phyloP scores from a whole-genome alignment of 1,139 yeast genomes.

The Sugiyamaella grinbergsii region DNA sequence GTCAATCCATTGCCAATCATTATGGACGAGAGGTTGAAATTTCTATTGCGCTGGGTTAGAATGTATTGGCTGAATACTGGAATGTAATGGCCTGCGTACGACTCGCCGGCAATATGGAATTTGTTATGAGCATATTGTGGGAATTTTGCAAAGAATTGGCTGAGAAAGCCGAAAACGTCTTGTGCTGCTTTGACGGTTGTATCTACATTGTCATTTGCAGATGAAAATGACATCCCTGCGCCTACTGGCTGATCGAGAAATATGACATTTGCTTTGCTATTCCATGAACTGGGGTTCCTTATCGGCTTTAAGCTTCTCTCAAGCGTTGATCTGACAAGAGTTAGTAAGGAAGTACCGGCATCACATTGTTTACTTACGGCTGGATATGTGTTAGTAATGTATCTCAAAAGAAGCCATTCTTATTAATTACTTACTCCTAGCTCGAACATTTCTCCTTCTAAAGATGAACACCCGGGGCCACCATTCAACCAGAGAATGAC shows the following conservation, averaged over 20 bases:
- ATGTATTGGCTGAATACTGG: constrained; percentile 92
- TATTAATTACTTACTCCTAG: constrained; percentile 23
- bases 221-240: constrained; percentile 70
- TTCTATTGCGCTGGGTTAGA: constrained; percentile 71
- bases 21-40: constrained; percentile 81
- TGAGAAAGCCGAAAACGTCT: constrained; percentile 90
- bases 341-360: background rate
- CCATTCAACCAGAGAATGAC: constrained; percentile 73
- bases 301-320: constrained; percentile 51
- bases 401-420: background rate
- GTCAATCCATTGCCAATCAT: constrained; percentile 96
- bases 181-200: constrained; percentile 74
- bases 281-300: constrained; percentile 70
- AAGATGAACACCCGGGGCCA: constrained; percentile 70
- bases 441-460: constrained; percentile 38
- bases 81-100: constrained; percentile 98
- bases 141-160: constrained; percentile 86
- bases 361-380: constrained; percentile 8
- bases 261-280: constrained; percentile 64
- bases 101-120: constrained; percentile 97
- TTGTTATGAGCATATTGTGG: constrained; percentile 72
- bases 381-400: constrained; percentile 2
- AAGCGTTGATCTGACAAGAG: constrained; percentile 25
- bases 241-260: constrained; percentile 74
- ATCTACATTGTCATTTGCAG: constrained; percentile 21